Evolutionary conservation across 148 eudicot genomes (phyloP).

Genomic region (Nepenthes gracilis): DNA sequence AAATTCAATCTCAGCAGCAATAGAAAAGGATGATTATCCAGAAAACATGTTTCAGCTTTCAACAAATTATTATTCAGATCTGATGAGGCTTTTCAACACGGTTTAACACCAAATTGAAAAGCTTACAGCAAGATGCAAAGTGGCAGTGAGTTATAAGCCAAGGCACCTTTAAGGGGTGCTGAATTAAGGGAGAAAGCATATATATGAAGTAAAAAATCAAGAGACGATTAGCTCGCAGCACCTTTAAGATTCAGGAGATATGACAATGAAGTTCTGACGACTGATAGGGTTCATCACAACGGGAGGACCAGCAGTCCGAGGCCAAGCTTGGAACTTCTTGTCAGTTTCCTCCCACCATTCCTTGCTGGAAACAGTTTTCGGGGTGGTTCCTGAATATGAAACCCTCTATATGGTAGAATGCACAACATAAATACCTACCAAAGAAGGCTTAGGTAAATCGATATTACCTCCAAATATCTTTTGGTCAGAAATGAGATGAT

Average conservation of each 20-base stretch:
- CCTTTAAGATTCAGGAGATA: conserved; percentile 21
- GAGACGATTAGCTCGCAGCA: neutral
- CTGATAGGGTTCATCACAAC: conserved; percentile 41
- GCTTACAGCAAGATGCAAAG: too few species aligned
- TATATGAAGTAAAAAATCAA: too few species aligned
- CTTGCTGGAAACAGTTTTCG: conserved; percentile 20
- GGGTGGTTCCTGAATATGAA: conserved; percentile 24
- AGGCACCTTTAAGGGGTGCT: too few species aligned
- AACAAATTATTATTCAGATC: too few species aligned
- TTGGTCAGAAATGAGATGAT: conserved; percentile 18
- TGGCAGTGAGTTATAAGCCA: too few species aligned
- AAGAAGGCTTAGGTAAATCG: neutral
- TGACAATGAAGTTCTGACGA: conserved; percentile 39
- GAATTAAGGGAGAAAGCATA: too few species aligned
- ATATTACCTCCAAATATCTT: conserved; percentile 38
- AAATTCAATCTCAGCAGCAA: too few species aligned
- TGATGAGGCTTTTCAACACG: too few species aligned
- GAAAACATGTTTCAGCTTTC: too few species aligned
- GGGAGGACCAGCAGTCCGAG: conserved; percentile 38
- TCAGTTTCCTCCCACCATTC: conserved; percentile 35
- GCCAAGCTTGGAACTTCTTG: conserved; percentile 38
- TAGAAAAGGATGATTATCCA: too few species aligned
- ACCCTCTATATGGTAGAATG: neutral
- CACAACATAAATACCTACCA: neutral
- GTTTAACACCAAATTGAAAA: too few species aligned